phyloP scores from a whole-genome alignment of 83 land plant species.

The Picea abies region DNA sequence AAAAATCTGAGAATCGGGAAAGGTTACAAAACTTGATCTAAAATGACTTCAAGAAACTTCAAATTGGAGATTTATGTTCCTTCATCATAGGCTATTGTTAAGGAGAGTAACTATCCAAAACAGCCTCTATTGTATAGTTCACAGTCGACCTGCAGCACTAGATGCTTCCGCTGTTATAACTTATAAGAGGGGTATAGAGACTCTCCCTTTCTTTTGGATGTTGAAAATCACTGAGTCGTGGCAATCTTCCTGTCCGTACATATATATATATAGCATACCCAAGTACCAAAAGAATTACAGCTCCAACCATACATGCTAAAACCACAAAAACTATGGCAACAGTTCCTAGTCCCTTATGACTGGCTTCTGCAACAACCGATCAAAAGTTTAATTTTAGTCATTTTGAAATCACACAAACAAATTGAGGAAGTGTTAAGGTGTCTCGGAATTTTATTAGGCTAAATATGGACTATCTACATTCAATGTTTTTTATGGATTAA shows the following conservation, averaged over 20 bases:
- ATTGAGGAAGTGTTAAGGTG: neutral
- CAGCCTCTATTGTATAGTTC: neutral
- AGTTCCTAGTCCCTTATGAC: slow-evolving; percentile 1
- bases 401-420: neutral
- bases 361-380: slow-evolving; percentile 2
- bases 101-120: neutral
- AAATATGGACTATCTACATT: neutral
- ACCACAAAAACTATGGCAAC: slow-evolving; percentile 8
- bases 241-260: slow-evolving; percentile 2
- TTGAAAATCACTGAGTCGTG: neutral
- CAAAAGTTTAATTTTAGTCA: neutral
- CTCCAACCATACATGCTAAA: slow-evolving; percentile 6
- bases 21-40: no score
- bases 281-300: neutral
- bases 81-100: neutral
- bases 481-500: neutral
- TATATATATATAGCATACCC: neutral
- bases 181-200: slow-evolving; percentile 6
- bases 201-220: neutral
- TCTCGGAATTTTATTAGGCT: neutral
- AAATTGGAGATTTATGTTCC: neutral
- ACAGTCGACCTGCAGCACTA: neutral
- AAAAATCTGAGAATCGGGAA: no score
- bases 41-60: no score
- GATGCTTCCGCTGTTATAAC: neutral